Evolutionary conservation across 2,329 filamentous ascomycete genomes (phyloP), one percentile per base, ranked within the genome.

Genomic region (Scedosporium dehoogii): DNA sequence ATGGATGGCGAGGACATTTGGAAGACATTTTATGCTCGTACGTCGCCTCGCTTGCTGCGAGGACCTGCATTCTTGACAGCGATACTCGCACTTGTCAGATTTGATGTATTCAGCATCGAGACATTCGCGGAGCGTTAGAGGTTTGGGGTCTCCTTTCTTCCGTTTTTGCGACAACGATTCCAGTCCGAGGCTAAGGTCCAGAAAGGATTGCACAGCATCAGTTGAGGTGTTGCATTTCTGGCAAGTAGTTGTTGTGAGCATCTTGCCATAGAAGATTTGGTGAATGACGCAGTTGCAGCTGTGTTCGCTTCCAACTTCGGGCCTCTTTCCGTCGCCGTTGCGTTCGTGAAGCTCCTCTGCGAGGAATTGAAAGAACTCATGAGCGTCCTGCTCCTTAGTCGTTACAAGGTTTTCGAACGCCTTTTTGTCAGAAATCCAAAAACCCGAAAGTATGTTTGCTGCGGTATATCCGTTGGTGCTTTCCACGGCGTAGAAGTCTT

Each of bases 331-430:
- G 66, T 90, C 87, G 14, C 87, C 87, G 68, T 92, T 94, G 48
- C 91, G 84, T 70, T 89, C 85, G 71, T 97, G 93, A 16, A 99
- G 81, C 69, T 94, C 90, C 76, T 97, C 93, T 42, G 96, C 88
- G 41, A 97, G 83, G 70, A 96, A 97, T 72, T 96, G 92, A 73
- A 97, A 96, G 75, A 96, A 97, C 73, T 97, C 93, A 71, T 97
- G 93, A 0, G 93, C 93, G 71, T 97, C 93, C 76, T 97, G 93
- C 74, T 97, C 93, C 69, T 92, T 91, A 69, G 96, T 96, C 10
- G 92, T 94, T 1, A 93, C 91, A 23, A 92, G 80, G 64, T 89
- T 86, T 74, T 90, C 84, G 65, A 87, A 88, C 0, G 84, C 82
- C 72, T 82, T 85, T 76, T 83, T 86, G 73, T 91, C 89, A 4